Conservation (phyloP, 2,329 filamentous ascomycete species). For the Diplocarpon rosae region DNA sequence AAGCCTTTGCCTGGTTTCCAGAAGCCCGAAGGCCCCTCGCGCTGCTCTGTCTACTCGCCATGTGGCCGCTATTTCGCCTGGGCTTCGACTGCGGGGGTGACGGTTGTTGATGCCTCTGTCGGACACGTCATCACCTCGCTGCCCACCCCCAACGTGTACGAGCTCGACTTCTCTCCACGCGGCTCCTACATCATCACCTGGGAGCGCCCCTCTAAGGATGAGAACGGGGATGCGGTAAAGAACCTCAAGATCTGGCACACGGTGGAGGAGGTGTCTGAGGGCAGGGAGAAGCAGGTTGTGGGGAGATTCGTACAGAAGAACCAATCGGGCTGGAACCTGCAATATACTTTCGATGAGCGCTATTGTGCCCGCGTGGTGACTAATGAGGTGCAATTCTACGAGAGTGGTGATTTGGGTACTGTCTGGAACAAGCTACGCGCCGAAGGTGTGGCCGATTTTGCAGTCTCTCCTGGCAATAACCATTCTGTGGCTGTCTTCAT, state of each 20-base stretch:
- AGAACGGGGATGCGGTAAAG: conserved; percentile 84
- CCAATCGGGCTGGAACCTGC: conserved; percentile 91
- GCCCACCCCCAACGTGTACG: conserved; percentile 75
- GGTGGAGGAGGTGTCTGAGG: conserved; percentile 54
- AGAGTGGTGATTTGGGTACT: conserved; percentile 71
- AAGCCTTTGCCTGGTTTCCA: conserved; percentile 70
- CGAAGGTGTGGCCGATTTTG: conserved; percentile 83
- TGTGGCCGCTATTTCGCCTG: conserved; percentile 95
- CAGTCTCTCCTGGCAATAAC: conserved; percentile 78
- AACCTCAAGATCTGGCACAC: conserved; percentile 96
- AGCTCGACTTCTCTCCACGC: conserved; percentile 84
- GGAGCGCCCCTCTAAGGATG: conserved; percentile 89
- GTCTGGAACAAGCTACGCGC: conserved; percentile 94
- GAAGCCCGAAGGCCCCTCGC: conserved; percentile 85
- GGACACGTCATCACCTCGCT: conserved; percentile 67
- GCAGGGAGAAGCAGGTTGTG: conserved; percentile 58
- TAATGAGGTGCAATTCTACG: conserved; percentile 96
- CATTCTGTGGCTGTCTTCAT: conserved; percentile 91
- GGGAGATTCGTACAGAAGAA: conserved; percentile 93
- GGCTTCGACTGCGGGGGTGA: conserved; percentile 80
- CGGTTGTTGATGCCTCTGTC: conserved; percentile 68
- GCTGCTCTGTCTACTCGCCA: conserved; percentile 90
- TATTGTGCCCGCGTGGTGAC: conserved; percentile 89
- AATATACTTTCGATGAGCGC: conserved; percentile 89
- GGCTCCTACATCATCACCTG: conserved; percentile 93